Evolutionary conservation across 1,139 yeast genomes (phyloP), one percentile per base, ranked within the genome.

Genomic region (Hyphopichia burtonii): DNA sequence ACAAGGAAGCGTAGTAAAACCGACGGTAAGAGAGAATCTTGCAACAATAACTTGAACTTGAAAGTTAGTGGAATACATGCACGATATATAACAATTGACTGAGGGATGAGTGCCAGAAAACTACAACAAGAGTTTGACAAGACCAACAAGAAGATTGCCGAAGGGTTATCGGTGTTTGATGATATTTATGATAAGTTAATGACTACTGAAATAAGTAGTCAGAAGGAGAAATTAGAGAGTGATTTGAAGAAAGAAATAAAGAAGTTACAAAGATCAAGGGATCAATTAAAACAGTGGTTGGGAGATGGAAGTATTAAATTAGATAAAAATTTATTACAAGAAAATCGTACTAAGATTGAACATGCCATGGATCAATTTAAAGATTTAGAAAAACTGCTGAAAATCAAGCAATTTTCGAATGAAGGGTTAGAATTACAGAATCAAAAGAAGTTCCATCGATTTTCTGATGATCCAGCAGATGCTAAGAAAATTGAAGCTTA

Each of bases 351-450:
- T 52, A 71, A 83, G 52, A 93, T 94, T 52, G 97, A 94, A 63
- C 80, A 78, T 59, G 96, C 94, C 43, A 93, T 93, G 99, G 99
- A 94, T 65, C 80, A 93, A 54, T 94, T 94, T 68, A 94, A 94
- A 63, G 93, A 93, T 41, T 87, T 91, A 51, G 99, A 94, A 63
- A 88, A 91, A 68, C 82, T 86, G 53, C 86, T 90, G 81, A 94
- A 94, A 68, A 91, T 96, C 31, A 94, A 94, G 63, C 97, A 96
- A 44, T 94, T 89, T 59, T 85, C 96, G 34, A 89, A 89, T 59
- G 99, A 93, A 66, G 99, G 98, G 1, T 74, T 93, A 51, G 90
- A 86, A 45, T 77, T 84, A 48, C 76, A 71, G 51, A 79, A 81
- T 45, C 70, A 66, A 42, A 74, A 78, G 46, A 56, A 59, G 41